Conservation (phyloP, 495 filamentous ascomycete species). For the Lasiosphaeria ovina region DNA sequence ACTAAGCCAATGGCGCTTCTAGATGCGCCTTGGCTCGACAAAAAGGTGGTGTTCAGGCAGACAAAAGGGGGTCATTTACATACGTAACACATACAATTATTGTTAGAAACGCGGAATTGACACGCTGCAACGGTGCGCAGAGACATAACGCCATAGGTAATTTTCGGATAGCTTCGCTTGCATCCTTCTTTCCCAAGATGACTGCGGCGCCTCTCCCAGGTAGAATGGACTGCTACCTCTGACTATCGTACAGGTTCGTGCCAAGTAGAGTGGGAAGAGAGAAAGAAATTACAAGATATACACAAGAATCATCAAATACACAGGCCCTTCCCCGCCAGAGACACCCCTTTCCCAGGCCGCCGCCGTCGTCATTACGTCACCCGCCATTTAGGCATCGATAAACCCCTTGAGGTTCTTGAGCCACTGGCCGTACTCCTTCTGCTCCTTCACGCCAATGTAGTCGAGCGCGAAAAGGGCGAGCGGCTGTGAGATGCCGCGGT, state of each 20-base stretch:
- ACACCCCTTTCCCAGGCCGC: neutral
- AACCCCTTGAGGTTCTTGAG: constrained; percentile 80
- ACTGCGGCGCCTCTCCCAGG: too few species aligned
- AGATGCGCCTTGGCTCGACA: neutral
- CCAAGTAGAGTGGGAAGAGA: neutral
- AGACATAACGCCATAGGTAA: too few species aligned
- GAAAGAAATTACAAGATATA: constrained; percentile 1
- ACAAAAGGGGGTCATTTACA: neutral
- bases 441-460: constrained; percentile 98
- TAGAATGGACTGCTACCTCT: neutral
- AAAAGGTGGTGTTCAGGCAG: neutral
- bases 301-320: neutral
- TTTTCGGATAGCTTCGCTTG: neutral
- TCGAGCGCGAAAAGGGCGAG: constrained; percentile 90
- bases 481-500: constrained; percentile 83
- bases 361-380: neutral
- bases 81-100: neutral
- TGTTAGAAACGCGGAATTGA: neutral
- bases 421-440: constrained; percentile 95
- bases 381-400: constrained; percentile 57
- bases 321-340: neutral
- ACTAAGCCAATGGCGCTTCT: constrained; percentile 1
- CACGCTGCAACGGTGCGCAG: neutral
- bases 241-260: neutral
- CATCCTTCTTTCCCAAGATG: too few species aligned